Conservation (phyloP, 2,329 filamentous ascomycete species). For the Geosmithia flava region DNA sequence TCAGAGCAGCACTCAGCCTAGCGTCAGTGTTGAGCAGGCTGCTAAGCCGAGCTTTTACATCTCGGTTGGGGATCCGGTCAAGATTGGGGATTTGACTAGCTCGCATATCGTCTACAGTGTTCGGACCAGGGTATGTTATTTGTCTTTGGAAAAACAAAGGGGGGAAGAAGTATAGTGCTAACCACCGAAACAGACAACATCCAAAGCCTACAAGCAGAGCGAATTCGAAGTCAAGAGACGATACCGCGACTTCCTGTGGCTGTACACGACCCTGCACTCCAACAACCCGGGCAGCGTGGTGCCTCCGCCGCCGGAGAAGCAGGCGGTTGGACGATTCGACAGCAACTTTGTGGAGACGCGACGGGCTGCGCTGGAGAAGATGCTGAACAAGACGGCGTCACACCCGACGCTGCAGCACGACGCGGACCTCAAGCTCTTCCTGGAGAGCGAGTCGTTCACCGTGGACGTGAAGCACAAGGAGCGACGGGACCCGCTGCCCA, state of each 20-base stretch:
- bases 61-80: constrained; percentile 89
- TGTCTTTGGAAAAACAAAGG: neutral
- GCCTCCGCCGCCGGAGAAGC: constrained; percentile 93
- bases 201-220: constrained; percentile 84
- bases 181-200: constrained; percentile 84
- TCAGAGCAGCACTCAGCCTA: constrained; percentile 50
- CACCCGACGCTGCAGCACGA: constrained; percentile 90
- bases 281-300: constrained; percentile 95
- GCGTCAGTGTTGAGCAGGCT: constrained; percentile 84
- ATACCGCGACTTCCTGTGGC: constrained; percentile 95
- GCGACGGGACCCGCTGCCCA: constrained; percentile 71
- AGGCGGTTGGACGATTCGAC: constrained; percentile 92
- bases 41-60: constrained; percentile 88
- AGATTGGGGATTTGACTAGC: constrained; percentile 91
- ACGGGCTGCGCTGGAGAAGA: constrained; percentile 84
- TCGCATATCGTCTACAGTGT: constrained; percentile 98
- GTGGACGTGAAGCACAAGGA: constrained; percentile 98
- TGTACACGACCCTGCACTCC: constrained; percentile 86
- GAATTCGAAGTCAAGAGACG: constrained; percentile 90
- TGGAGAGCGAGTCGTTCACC: constrained; percentile 93
- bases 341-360: constrained; percentile 92
- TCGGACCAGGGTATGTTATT: constrained; percentile 60
- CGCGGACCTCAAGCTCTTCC: constrained; percentile 84
- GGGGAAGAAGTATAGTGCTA: neutral
- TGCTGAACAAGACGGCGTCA: constrained; percentile 90